These are phyloP conservation scores for Drechslera avenae DNA, from an alignment of 2,329 filamentous ascomycete genomes.

Conservation along the genomic window DNA sequence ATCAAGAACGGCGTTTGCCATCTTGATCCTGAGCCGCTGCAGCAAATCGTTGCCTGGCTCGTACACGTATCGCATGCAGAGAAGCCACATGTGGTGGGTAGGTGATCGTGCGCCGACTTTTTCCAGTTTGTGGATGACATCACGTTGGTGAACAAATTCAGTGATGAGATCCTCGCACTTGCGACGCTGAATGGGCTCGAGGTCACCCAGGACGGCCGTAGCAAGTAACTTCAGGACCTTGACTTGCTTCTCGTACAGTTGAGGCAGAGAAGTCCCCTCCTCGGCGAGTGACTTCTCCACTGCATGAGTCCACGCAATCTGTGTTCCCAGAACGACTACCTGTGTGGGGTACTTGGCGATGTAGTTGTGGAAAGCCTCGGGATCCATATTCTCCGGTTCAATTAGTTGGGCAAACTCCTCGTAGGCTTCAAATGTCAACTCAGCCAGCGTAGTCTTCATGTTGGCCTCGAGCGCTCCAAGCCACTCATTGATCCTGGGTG, in stretches of 20 bases:
- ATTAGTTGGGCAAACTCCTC: slow-evolving; percentile 82
- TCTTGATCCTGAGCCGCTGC: slow-evolving; percentile 85
- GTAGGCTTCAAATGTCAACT: slow-evolving; percentile 85
- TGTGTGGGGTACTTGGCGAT: slow-evolving; percentile 87
- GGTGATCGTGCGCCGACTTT: slow-evolving; percentile 73
- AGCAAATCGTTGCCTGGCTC: slow-evolving; percentile 78
- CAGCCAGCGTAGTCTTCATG: slow-evolving; percentile 93
- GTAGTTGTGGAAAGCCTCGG: slow-evolving; percentile 74
- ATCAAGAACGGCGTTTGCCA: slow-evolving; percentile 93
- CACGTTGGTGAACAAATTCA: slow-evolving; percentile 96
- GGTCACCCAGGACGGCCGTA: slow-evolving; percentile 84
- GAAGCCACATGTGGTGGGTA: slow-evolving; percentile 87
- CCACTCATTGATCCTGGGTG: slow-evolving; percentile 98
- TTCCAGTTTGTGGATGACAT: slow-evolving; percentile 86
- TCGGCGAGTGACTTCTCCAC: slow-evolving; percentile 78
- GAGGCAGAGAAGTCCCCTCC: slow-evolving; percentile 71
- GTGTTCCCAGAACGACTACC: slow-evolving; percentile 91
- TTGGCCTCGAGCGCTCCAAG: slow-evolving; percentile 87
- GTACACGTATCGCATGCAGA: slow-evolving; percentile 98
- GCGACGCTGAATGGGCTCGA: slow-evolving; percentile 85
- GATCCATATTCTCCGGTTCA: slow-evolving; percentile 71
- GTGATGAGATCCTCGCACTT: slow-evolving; percentile 99
- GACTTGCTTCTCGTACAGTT: slow-evolving; percentile 80
- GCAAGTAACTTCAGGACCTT: slow-evolving; percentile 85
- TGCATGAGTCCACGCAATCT: slow-evolving; percentile 89